A percentile compares a stretch with the other conserved stretches of the same genome.
Conservation (phyloP, 139 green algal species). For the Closterium sp. region DNA sequence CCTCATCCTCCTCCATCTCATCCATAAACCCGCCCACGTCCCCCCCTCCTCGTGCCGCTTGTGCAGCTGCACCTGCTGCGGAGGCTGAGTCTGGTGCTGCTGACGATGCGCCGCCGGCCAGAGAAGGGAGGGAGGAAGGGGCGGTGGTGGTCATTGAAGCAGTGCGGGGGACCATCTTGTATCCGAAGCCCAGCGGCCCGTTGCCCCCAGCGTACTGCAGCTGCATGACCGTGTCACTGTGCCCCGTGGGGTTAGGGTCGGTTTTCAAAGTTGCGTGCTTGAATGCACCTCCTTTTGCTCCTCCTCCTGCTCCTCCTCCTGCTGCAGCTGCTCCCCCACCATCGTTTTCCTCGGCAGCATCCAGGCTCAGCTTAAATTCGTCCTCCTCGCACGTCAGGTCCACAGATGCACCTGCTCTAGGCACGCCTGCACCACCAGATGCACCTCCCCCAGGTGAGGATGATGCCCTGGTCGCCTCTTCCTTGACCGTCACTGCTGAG, state of each 20-base stretch:
- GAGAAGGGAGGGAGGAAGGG: no score
- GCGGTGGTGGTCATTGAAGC: not conserved
- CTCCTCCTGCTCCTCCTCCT: no score
- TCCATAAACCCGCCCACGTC: not conserved
- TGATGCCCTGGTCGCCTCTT: not conserved
- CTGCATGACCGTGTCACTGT: not conserved
- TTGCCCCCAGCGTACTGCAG: not conserved
- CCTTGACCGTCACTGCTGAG: not conserved
- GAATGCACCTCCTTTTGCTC: not conserved
- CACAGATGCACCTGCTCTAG: not conserved
- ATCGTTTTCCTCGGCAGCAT: not conserved
- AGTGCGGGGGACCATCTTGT: not conserved
- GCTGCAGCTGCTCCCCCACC: not conserved
- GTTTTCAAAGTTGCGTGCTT: not conserved
- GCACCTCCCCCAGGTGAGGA: not conserved
- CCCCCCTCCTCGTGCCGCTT: not conserved
- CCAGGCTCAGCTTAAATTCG: not conserved
- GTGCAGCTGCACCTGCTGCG: no score
- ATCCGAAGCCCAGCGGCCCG: not conserved
- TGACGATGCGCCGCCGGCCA: no score
- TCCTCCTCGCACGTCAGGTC: not conserved
- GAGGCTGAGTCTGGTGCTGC: no score
- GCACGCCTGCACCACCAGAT: not conserved
- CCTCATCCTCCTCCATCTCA: not conserved
- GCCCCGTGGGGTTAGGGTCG: not conserved